A percentile compares a stretch with the other conserved stretches of the same genome.
Evolutionary conservation across 2,329 filamentous ascomycete genomes (phyloP).

Genomic region (Grosmannia serpens): DNA sequence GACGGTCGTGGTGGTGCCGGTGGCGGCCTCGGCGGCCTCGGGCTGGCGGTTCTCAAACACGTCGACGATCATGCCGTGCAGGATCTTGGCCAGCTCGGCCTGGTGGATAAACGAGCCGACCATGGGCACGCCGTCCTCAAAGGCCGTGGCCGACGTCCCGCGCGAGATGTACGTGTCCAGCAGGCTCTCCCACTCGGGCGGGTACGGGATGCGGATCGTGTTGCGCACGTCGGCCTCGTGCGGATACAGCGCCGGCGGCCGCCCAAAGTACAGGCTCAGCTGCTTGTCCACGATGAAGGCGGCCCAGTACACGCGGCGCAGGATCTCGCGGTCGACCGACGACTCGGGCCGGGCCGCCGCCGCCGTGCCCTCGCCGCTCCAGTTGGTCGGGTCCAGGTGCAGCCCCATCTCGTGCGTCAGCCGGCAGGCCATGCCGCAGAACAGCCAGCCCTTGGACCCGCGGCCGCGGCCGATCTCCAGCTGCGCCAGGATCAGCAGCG

Average conservation of each 20-base stretch:
- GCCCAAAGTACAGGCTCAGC: conserved; percentile 37
- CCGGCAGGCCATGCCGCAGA: conserved; percentile 39
- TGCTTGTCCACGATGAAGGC: conserved; percentile 39
- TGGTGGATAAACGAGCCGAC: conserved; percentile 34
- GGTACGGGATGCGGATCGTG: conserved; percentile 36
- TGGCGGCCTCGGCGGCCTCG: neutral
- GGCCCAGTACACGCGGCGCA: conserved; percentile 38
- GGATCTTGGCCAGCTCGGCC: conserved; percentile 35
- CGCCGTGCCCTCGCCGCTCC: too few relatives aligned
- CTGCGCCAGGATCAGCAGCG: conserved; percentile 3
- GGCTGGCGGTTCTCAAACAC: conserved; percentile 26
- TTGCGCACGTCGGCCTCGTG: conserved; percentile 37
- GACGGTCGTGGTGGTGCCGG: conserved; percentile 15
- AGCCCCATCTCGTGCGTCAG: conserved; percentile 40
- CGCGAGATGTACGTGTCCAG: conserved; percentile 35
- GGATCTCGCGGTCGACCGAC: conserved; percentile 32
- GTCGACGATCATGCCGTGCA: conserved; percentile 34
- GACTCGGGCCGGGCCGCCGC: too few relatives aligned
- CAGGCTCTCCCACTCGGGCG: conserved; percentile 34
- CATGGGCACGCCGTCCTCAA: conserved; percentile 32
- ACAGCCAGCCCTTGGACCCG: conserved; percentile 39
- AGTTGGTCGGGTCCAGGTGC: conserved; percentile 39
- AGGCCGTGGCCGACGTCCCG: conserved; percentile 30
- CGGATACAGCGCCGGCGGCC: conserved; percentile 36
- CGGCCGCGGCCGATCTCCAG: conserved; percentile 34